phyloP scores from a whole-genome alignment of 1,139 yeast species.

The Candida sp. region DNA sequence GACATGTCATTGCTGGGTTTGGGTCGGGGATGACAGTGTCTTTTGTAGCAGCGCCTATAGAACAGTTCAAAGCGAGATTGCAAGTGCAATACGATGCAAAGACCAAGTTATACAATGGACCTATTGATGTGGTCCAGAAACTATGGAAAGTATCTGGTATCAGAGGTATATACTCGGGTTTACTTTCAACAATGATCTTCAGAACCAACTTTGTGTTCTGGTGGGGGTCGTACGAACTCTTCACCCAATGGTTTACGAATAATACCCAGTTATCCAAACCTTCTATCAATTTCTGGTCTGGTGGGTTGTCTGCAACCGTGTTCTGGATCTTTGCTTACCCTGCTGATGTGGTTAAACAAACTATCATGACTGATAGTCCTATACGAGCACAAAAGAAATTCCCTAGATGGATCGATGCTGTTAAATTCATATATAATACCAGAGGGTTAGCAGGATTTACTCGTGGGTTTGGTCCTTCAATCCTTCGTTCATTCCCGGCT shows the following conservation, averaged over 20 bases:
- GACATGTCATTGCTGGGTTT: constrained; percentile 69
- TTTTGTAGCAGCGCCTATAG: constrained; percentile 92
- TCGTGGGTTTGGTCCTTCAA: constrained; percentile 77
- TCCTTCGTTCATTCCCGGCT: constrained; percentile 77
- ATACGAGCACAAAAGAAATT: constrained; percentile 58
- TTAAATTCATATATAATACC: constrained; percentile 56
- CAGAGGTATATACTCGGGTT: constrained; percentile 74
- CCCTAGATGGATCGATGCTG: constrained; percentile 73
- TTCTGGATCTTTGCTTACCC: constrained; percentile 94
- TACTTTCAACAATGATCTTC: constrained; percentile 83
- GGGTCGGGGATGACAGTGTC: constrained; percentile 95
- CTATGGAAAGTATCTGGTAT: constrained; percentile 58
- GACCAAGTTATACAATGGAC: constrained; percentile 69
- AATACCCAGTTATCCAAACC: constrained; percentile 65
- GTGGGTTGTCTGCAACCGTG: constrained; percentile 81
- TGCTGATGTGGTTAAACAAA: constrained; percentile 85
- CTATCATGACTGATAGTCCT: constrained; percentile 78
- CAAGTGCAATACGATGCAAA: constrained; percentile 88
- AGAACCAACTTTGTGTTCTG: constrained; percentile 84
- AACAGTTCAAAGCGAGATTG: constrained; percentile 81
- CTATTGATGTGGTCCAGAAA: constrained; percentile 65
- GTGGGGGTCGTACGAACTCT: constrained; percentile 92
- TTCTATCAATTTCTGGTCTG: constrained; percentile 84
- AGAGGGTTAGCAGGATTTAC: constrained; percentile 64
- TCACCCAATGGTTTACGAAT: constrained; percentile 64